These are phyloP conservation scores for Austroboletus eburneus DNA, from an alignment of 768 basidiomycete genomes.

Conservation along the genomic window DNA sequence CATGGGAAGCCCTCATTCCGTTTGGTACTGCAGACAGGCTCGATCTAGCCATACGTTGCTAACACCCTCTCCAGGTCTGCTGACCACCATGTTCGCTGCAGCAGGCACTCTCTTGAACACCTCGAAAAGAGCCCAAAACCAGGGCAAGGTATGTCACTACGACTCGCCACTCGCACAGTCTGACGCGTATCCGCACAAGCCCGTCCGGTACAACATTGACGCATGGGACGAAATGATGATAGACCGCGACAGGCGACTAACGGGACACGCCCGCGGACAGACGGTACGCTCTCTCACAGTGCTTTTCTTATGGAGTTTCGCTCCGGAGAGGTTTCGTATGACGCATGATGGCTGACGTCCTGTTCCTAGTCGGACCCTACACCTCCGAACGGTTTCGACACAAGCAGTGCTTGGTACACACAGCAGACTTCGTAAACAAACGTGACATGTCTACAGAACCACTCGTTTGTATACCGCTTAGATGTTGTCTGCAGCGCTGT, in stretches of 20 bases:
- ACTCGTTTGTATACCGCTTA: constrained; percentile 15
- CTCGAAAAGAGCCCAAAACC: constrained; percentile 77
- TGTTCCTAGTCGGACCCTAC: constrained; percentile 54
- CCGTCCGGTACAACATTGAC: constrained; percentile 80
- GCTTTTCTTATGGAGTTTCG: not conserved
- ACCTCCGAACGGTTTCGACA: constrained; percentile 68
- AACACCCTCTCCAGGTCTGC: constrained; percentile 50
- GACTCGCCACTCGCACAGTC: not conserved
- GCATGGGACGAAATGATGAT: constrained; percentile 97
- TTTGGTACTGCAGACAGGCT: constrained; percentile 53
- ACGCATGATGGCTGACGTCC: not conserved
- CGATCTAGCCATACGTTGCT: not conserved
- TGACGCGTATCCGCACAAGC: constrained; percentile 40
- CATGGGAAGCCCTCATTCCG: constrained; percentile 96
- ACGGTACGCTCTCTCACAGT: constrained; percentile 49
- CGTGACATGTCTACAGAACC: constrained; percentile 22
- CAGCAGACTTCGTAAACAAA: constrained; percentile 42
- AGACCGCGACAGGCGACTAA: constrained; percentile 82
- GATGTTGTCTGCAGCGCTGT: constrained; percentile 1
- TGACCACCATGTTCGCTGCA: constrained; percentile 85
- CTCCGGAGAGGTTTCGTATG: not conserved
- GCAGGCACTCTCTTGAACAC: constrained; percentile 84
- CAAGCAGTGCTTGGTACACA: constrained; percentile 72
- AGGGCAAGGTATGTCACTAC: constrained; percentile 67
- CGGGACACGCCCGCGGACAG: constrained; percentile 84